phyloP scores from a whole-genome alignment of 345 rosid genomes.

The Aquilaria malaccensis region DNA sequence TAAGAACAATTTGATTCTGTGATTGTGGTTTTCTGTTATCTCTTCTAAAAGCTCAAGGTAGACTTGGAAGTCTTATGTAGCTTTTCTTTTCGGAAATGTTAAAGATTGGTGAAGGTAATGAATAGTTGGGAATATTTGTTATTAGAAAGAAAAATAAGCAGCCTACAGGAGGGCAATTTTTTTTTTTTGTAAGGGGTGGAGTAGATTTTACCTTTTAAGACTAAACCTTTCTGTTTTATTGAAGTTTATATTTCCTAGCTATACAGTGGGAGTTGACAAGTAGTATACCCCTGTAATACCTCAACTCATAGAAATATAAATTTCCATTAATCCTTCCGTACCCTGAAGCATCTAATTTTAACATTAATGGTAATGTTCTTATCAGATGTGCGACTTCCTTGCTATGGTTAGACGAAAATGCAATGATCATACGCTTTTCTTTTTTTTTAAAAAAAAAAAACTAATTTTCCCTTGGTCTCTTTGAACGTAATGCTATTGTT shows the following conservation, averaged over 20 bases:
- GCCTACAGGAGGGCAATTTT: background rate
- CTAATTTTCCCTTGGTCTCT: constrained; percentile 3
- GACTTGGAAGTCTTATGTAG: too few species aligned
- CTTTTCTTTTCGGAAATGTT: too few species aligned
- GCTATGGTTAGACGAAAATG: background rate
- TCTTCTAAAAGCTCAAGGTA: too few species aligned
- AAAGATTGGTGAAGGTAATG: too few species aligned
- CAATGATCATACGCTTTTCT: background rate
- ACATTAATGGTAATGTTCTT: background rate
- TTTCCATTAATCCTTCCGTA: background rate
- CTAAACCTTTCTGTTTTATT: background rate
- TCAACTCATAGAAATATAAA: background rate
- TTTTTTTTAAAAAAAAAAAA: background rate
- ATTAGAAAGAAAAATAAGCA: background rate
- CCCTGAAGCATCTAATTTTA: too few species aligned
- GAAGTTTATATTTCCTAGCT: constrained; percentile 2
- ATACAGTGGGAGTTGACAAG: background rate
- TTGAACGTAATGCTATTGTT: background rate
- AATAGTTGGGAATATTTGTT: constrained; percentile 2
- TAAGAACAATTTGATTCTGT: too few species aligned
- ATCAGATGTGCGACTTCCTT: background rate
- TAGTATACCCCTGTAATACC: background rate
- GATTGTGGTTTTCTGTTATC: too few species aligned
- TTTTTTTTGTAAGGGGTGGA: background rate
- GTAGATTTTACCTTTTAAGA: too few species aligned